Base-by-base conservation (phyloP, 2,329 filamentous ascomycete species). In the Pseudomassariella vexata region DNA sequence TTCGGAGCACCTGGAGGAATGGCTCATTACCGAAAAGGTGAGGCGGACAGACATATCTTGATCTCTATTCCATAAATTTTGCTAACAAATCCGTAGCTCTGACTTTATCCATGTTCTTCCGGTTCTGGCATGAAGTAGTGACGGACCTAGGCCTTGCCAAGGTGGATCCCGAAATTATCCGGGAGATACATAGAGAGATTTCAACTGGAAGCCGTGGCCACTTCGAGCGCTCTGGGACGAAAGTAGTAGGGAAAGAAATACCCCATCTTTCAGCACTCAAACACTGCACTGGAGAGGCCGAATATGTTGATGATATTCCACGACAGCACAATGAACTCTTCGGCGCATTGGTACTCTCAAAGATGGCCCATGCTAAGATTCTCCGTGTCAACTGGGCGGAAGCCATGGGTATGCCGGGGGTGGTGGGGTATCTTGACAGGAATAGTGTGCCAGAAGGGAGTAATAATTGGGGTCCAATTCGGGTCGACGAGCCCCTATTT, bases 1-100 rank as follows among this genome's bases (percentile, higher is more conserved):
- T 96, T 94, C 48, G 82, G 88, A 32, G 92, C 98, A 1, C 92
- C 90, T 0, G 92, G 92, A 44, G 92, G 92, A 22, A 98, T 98
- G 92, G 90, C 92, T 0, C 94, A 87, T 1, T 98, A 96, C 53
- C 73, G 92, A 18, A 94, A 92, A n/a, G n/a, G n/a, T n/a, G n/a
- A n/a, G n/a, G n/a, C n/a, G n/a, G n/a, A n/a, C n/a, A n/a, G n/a
- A n/a, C n/a, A n/a, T n/a, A n/a, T n/a, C n/a, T n/a, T n/a, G n/a
- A n/a, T n/a, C n/a, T n/a, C n/a, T n/a, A n/a, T n/a, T n/a, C n/a
- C n/a, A n/a, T n/a, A n/a, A n/a, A n/a, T n/a, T n/a, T n/a, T n/a
- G n/a, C n/a, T n/a, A n/a, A n/a, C n/a, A n/a, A n/a, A n/a, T n/a
- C n/a, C n/a, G n/a, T n/a, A 55, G 85, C 88, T 1, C 65, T 98